Percentiles rank a stretch among this genome's conserved stretches.
phyloP scores from a whole-genome alignment of 2,329 filamentous ascomycete species.

The Samsoniella hepiali region DNA sequence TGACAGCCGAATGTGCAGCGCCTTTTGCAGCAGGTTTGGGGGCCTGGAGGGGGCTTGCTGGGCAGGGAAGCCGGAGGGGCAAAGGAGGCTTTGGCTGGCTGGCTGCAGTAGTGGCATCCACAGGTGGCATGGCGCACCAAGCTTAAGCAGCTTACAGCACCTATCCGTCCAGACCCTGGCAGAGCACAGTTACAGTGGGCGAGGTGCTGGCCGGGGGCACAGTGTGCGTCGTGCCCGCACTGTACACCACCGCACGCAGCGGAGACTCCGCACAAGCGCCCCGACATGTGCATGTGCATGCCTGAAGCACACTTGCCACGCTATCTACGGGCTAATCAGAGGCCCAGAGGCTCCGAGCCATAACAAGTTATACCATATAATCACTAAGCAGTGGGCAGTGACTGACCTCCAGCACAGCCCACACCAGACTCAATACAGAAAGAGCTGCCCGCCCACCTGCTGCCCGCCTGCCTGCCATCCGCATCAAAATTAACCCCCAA shows the following conservation, averaged over 20 bases:
- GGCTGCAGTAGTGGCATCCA: slow-evolving; percentile 2
- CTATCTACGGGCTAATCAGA: slow-evolving; percentile 20
- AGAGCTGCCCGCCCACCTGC: slow-evolving; percentile 25
- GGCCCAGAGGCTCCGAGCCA: slow-evolving; percentile 2
- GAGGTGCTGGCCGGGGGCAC: not conserved
- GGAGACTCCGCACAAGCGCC: slow-evolving; percentile 25
- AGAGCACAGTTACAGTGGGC: not conserved
- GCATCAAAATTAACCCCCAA: slow-evolving; percentile 31
- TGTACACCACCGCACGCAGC: not conserved
- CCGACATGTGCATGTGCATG: slow-evolving; percentile 30
- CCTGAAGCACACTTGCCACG: slow-evolving; percentile 18
- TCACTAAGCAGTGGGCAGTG: not conserved
- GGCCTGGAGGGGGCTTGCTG: not conserved
- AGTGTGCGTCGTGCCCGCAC: not conserved
- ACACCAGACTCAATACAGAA: slow-evolving; percentile 39
- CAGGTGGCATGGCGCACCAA: not conserved
- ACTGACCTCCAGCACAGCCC: slow-evolving; percentile 26
- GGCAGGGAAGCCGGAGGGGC: not conserved
- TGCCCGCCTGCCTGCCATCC: slow-evolving; percentile 5
- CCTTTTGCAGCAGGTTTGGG: slow-evolving; percentile 10
- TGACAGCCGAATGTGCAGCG: slow-evolving; percentile 13
- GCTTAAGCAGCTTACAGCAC: not conserved
- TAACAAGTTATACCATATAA: slow-evolving; percentile 25
- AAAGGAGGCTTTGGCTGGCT: not conserved
- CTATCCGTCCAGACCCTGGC: not conserved